Conservation (phyloP, 495 filamentous ascomycete genomes). For the Pseudomonodictys pantanalensis region DNA sequence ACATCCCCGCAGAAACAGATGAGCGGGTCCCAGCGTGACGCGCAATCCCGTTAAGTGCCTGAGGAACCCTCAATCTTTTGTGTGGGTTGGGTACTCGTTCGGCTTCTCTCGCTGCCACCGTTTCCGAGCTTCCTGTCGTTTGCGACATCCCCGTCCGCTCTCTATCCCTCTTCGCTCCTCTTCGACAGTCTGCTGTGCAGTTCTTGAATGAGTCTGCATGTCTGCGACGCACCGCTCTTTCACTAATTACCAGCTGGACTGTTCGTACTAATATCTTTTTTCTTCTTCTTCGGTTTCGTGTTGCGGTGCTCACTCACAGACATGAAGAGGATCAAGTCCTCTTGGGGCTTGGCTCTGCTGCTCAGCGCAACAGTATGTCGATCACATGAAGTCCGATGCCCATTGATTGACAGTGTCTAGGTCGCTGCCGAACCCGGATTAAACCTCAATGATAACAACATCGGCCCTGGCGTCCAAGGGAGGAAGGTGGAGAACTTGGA, state of each 20-base stretch:
- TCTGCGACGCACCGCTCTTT: constrained; percentile 22
- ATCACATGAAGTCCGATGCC: not conserved
- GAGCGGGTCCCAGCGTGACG: not conserved
- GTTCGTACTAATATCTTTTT: constrained; percentile 17
- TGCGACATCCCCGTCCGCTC: constrained; percentile 4
- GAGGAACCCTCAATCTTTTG: constrained; percentile 9
- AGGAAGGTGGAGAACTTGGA: constrained; percentile 11
- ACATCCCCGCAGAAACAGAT: constrained; percentile 15
- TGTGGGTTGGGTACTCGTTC: constrained; percentile 27
- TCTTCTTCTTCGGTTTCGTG: not conserved
- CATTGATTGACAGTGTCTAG: constrained; percentile 4
- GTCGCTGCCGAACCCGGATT: constrained; percentile 11
- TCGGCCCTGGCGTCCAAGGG: constrained; percentile 12
- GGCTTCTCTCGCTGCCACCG: constrained; percentile 12
- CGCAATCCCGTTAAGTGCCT: constrained; percentile 20
- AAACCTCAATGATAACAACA: constrained; percentile 6
- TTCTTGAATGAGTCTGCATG: constrained; percentile 31
- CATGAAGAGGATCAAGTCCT: constrained; percentile 28
- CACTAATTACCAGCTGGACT: constrained; percentile 32
- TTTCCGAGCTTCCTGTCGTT: constrained; percentile 18
- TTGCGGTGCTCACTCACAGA: not conserved
- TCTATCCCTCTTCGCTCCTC: constrained; percentile 10
- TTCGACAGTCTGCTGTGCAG: constrained; percentile 30
- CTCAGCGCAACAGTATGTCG: constrained; percentile 9
- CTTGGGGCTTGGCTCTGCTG: constrained; percentile 10